Base-by-base conservation (phyloP, 148 eudicot genomes). In the Limonium bicolor region DNA sequence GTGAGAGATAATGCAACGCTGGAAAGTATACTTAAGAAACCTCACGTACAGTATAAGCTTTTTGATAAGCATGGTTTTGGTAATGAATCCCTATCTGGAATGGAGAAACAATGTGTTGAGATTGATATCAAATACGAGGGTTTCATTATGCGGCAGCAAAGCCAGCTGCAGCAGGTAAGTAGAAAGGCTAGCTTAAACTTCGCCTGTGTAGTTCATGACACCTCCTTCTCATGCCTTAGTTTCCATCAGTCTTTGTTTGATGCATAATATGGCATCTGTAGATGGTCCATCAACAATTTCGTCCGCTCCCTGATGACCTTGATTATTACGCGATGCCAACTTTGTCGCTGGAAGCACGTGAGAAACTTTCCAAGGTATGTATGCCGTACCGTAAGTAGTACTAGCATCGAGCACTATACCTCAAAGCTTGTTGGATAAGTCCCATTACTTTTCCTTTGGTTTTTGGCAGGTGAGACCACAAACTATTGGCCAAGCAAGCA, bases 81-180 rank as follows among this genome's bases (percentile, higher is more conserved):
- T 33, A 73, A 67, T 51, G 51, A 59, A 37, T 50, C 59, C 47
- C 65, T 92, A 35, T 64, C 88, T 46, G 76, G 69, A 59, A 63
- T 71, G 66, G 99, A 92, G 67, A 92, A 92, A 66, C 78, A 78
- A 56, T 84, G 99, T 40, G 72, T 92, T 21, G 99, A 85, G 68
- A 68, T 85, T 50, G 95, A 92, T 67, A 92, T 92, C 45, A 92
- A 92, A 56, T 92, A 92, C 22, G 95, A 85, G 68, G 99, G 99
- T 50, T 90, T 90, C 58, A 90, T 90, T 51, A 30, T 66, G 36
- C 80, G 99, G 52, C 95, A 92, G 67, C 75, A 76, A 56, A 78
- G 21, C 67, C 99, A 85, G 55, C 76, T 92, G 21, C 76, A 71
- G 44, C 94, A 85, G 94, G 99, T 92, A 32, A 32, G 12, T 10